phyloP scores from a whole-genome alignment of 2,329 filamentous ascomycete species.

The Geosmithia putterillii region DNA sequence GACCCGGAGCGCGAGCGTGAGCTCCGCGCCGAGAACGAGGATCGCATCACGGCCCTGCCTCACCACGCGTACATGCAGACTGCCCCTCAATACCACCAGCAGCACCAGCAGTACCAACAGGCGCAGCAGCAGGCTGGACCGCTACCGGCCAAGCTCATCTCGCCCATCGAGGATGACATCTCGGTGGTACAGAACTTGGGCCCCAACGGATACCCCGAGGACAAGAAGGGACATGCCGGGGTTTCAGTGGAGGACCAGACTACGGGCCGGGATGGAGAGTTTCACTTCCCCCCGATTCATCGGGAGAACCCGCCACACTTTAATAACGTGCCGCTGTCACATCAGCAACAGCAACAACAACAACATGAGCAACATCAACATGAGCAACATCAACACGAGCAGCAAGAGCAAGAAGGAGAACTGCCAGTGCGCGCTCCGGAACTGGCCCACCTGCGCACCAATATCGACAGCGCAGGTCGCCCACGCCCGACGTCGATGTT shows the following conservation, averaged over 20 bases:
- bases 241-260: not conserved
- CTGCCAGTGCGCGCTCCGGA: constrained; percentile 33
- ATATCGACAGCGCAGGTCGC: constrained; percentile 16
- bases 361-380: constrained; percentile 18
- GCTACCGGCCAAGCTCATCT: constrained; percentile 10
- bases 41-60: constrained; percentile 72
- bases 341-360: constrained; percentile 17
- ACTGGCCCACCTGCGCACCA: constrained; percentile 43
- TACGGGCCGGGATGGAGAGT: constrained; percentile 21
- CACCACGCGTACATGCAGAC: constrained; percentile 51
- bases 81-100: too few species aligned
- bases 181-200: constrained; percentile 18
- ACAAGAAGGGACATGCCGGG: constrained; percentile 21
- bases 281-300: constrained; percentile 45
- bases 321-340: constrained; percentile 40
- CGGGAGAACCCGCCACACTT: constrained; percentile 43
- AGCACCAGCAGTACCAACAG: constrained; percentile 6
- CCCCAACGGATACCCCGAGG: constrained; percentile 37
- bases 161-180: constrained; percentile 28
- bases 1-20: constrained; percentile 70
- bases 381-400: constrained; percentile 15
- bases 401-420: constrained; percentile 7
- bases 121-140: constrained; percentile 11
- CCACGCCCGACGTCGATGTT: constrained; percentile 42
- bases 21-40: constrained; percentile 70